Percentiles rank a stretch among this genome's conserved stretches.
These are phyloP conservation scores for Triticum turgidum DNA, from an alignment of 176 grass and related monocot genomes.

Conservation along the genomic window DNA sequence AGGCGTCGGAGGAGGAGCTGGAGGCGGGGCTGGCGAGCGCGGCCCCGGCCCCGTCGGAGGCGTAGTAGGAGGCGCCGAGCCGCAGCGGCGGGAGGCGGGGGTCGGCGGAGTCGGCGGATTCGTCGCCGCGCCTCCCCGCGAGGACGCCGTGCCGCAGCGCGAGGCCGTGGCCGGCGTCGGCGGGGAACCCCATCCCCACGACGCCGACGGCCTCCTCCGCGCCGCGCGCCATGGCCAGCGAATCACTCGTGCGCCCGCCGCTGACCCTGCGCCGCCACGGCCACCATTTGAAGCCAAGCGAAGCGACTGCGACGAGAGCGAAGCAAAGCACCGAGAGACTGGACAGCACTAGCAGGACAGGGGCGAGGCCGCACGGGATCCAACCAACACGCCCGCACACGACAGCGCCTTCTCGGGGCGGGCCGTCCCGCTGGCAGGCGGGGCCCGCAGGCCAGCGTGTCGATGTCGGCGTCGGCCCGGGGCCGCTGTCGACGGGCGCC, in stretches of 20 bases:
- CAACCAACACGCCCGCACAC: conserved; percentile 27
- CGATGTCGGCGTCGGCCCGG: conserved; percentile 21
- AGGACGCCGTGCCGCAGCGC: conserved; percentile 56
- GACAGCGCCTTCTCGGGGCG: not conserved
- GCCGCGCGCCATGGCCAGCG: conserved; percentile 31
- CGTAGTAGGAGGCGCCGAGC: conserved; percentile 22
- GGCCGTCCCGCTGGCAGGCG: not conserved
- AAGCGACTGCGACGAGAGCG: not conserved
- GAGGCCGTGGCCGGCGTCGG: conserved; percentile 41
- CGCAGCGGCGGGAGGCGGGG: conserved; percentile 60
- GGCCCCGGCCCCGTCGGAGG: not conserved
- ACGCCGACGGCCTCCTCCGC: conserved; percentile 22
- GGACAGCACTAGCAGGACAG: not conserved
- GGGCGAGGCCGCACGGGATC: conserved; percentile 35
- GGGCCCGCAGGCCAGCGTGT: conserved; percentile 17
- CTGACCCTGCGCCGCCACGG: not conserved
- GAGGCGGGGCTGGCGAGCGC: conserved; percentile 43
- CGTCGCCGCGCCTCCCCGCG: not conserved
- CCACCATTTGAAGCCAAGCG: conserved; percentile 37
- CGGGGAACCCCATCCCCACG: conserved; percentile 41
- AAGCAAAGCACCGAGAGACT: not conserved
- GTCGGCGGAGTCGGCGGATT: not conserved
- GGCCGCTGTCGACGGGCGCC: conserved; percentile 26
- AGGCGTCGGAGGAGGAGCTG: conserved; percentile 50
- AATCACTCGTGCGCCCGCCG: not conserved